Base-by-base conservation (phyloP, 2,329 filamentous ascomycete species). In the Lanzia echinophila region DNA sequence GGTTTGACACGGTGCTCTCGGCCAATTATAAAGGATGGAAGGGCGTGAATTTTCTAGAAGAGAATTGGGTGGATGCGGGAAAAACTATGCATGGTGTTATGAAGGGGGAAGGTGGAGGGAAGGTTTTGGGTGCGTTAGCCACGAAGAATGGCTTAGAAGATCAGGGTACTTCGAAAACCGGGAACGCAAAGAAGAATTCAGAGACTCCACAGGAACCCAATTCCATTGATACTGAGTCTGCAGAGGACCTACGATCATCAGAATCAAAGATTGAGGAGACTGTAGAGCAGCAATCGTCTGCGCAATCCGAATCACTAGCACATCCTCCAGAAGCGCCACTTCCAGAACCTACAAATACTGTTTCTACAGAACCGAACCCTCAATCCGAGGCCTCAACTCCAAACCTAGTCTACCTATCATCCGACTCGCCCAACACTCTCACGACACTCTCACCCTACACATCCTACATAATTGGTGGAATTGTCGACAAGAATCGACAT, bases 401-500 rank as follows among this genome's bases (percentile, higher is more conserved):
- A 12, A 72, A 70, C 1, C 76, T 96, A 6, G 81, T 99, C 54
- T 99, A 99, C 67, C 81, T 99, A 4, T 89, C 89, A 7, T 90
- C 90, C 15, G 94, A 99, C 70, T 95, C 90, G n/a, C 84, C 87
- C 0, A 79, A 95, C 61, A 92, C 87, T 0, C 78, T 99, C 31
- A 84, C 86, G 6, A 81, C 87, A 42, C 79, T 99, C 42, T 90
- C 91, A 68, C 89, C 91, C 0, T 86, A 94, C 71, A 90, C 86
- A 57, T 92, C 84, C 55, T 99, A 99, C 70, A 86, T 99, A 58
- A 87, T 99, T 53, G 94, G 94, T 34, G 94, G 92, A 0, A 77
- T 99, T 34, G 94, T 99, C 24, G 94, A 99, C 73, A 91, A 91
- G 72, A 99, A 99, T 71, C 82, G 94, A 43, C 86, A 99, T 71